Evolutionary conservation across 805 yeast genomes (phyloP).

Genomic region (Kazachstania psychrophila): DNA sequence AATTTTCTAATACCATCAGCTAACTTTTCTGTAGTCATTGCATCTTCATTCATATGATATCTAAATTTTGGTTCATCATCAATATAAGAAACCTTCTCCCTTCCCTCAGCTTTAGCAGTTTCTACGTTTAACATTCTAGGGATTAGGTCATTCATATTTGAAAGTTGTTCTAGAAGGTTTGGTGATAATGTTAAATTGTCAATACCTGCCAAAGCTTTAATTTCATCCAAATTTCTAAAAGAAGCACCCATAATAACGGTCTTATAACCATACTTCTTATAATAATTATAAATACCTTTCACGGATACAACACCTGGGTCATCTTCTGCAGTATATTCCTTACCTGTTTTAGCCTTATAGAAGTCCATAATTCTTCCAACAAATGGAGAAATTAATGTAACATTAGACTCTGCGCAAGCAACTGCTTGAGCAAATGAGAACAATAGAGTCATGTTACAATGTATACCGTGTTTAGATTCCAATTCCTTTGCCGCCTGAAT

Average conservation of each 20-base stretch:
- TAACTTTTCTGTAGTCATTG: constrained; percentile 96
- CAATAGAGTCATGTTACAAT: constrained; percentile 87
- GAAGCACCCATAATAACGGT: constrained; percentile 99
- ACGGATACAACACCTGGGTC: constrained; percentile 96
- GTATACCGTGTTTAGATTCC: constrained; percentile 80
- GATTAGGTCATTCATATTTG: constrained; percentile 63
- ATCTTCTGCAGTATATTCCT: constrained; percentile 58
- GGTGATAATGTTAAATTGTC: constrained; percentile 95
- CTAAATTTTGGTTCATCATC: constrained; percentile 87
- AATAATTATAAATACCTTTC: constrained; percentile 82
- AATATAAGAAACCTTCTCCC: constrained; percentile 65
- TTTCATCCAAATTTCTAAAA: constrained; percentile 92
- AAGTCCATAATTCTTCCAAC: constrained; percentile 98
- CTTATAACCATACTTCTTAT: constrained; percentile 90
- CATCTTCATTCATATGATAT: constrained; percentile 86
- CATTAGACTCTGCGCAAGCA: constrained; percentile 94
- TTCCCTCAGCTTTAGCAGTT: constrained; percentile 40
- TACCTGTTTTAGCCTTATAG: constrained; percentile 89
- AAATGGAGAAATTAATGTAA: constrained; percentile 93
- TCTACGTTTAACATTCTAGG: constrained; percentile 72
- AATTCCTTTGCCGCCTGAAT: constrained; percentile 95
- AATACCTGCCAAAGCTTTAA: constrained; percentile 90
- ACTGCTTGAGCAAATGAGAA: constrained; percentile 96
- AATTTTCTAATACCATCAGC: constrained; percentile 97
- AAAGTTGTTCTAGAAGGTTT: constrained; percentile 74